A percentile compares a stretch with the other conserved stretches of the same genome.
Evolutionary conservation across 1,284 basidiomycete species (phyloP).

Genomic region (Boletus semigastroideus): DNA sequence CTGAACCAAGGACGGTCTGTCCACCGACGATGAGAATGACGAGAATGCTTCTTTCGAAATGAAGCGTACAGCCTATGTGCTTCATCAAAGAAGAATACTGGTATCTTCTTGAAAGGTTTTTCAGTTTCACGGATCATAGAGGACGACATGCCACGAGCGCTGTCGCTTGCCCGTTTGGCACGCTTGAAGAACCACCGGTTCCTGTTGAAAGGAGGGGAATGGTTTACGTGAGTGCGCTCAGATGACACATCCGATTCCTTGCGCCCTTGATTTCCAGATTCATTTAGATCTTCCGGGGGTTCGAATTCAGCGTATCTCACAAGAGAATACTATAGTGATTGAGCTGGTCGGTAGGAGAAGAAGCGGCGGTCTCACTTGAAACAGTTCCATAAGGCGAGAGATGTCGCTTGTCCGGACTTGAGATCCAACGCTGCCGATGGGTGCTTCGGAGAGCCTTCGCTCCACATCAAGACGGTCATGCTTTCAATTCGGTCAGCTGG

Average conservation of each 20-base stretch:
- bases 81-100: conserved; percentile 81
- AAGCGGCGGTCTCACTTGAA: conserved; percentile 50
- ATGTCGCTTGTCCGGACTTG: conserved; percentile 74
- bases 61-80: conserved; percentile 71
- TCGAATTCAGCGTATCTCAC: conserved; percentile 71
- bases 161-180: conserved; percentile 27
- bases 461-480: conserved; percentile 74
- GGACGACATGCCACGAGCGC: conserved; percentile 31
- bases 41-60: background rate
- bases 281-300: conserved; percentile 38
- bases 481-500: conserved; percentile 35
- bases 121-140: conserved; percentile 35
- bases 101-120: conserved; percentile 62
- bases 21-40: conserved; percentile 6
- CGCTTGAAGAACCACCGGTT: conserved; percentile 36
- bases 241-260: conserved; percentile 34
- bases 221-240: conserved; percentile 36
- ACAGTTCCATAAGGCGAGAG: conserved; percentile 80
- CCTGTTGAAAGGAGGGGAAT: conserved; percentile 30
- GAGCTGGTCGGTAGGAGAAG: background rate
- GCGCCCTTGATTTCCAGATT: conserved; percentile 26
- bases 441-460: conserved; percentile 49
- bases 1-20: conserved; percentile 68
- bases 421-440: conserved; percentile 34
- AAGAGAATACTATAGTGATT: conserved; percentile 53